Evolutionary conservation across 2,329 filamentous ascomycete species (phyloP), one percentile per base, ranked within the genome.

Genomic region (Pseudofabraea citricarpa): DNA sequence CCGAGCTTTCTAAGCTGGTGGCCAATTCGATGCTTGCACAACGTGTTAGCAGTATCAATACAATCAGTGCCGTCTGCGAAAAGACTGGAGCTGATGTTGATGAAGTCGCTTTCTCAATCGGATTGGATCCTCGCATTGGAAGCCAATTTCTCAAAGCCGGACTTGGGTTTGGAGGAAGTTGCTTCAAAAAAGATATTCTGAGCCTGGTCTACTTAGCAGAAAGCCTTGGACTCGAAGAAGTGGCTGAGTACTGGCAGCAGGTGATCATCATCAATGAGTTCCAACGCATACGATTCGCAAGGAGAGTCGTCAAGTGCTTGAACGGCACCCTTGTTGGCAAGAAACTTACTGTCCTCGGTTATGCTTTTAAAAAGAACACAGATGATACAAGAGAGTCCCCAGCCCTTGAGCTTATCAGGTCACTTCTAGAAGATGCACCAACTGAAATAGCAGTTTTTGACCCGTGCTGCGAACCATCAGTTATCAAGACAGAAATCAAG

Each of bases 1-100:
- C 85, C 0, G 87, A 91, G 64, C 73, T 91, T 18, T 74, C 85
- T 43, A 91, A 91, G 66, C 74, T 91, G 0, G 85, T 84, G 1
- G 83, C 86, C 45, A 91, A 91, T 63, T 83, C 85, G 3, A 81
- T 91, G 75, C 72, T 91, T 7, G 87, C 87, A 1, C 87, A 91
- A 66, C 76, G 86, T 40, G 86, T 91, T 56, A 85, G 80, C 59
- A 87, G 81, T 64, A 88, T 91, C 67, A 91, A 90, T 65, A 82
- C 84, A 10, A 77, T 91, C 46, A 85, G 82, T n/a, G 84, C 85
- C 4, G 79, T 91, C 22, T 91, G 87, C 60, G 87, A 90, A 64
- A 75, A 75, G 49, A 85, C 82, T 0, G 85, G 85, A 13, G 87
- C 86, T 10, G 80, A 89, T 55, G 75, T 90, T n/a, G 74, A 83